These are phyloP conservation scores for Sporobolomyces pararoseus DNA, from an alignment of 768 basidiomycete genomes.

Conservation along the genomic window DNA sequence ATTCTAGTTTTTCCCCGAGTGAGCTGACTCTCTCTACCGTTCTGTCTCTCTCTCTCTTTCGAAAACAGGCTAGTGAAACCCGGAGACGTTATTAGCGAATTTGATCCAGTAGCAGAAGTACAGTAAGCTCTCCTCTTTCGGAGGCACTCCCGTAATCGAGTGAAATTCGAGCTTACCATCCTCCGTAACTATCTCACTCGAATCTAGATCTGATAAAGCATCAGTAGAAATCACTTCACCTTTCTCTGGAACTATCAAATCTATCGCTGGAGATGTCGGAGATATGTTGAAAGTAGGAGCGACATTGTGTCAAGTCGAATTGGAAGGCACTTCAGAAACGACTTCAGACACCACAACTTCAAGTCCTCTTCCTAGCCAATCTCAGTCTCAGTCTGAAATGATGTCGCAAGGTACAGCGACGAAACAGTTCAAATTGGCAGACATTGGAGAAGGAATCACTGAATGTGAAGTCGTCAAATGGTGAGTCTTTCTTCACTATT, in stretches of 20 bases:
- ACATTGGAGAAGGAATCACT: conserved; percentile 79
- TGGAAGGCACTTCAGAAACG: conserved; percentile 42
- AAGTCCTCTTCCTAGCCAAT: background rate
- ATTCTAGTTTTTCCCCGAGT: conserved; percentile 62
- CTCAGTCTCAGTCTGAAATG: background rate
- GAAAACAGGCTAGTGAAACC: conserved; percentile 62
- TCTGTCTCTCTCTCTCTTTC: too few species aligned
- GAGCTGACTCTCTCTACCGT: conserved; percentile 52
- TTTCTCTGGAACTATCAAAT: conserved; percentile 68
- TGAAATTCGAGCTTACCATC: background rate
- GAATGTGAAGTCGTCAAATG: conserved; percentile 86
- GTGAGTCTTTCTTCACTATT: conserved; percentile 49
- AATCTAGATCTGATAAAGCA: conserved; percentile 73
- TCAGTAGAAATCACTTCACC: conserved; percentile 87
- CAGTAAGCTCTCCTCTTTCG: conserved; percentile 18
- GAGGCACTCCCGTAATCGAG: background rate
- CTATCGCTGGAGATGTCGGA: conserved; percentile 72
- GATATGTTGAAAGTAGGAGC: conserved; percentile 72
- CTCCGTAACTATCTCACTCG: background rate
- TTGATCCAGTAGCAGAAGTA: conserved; percentile 70
- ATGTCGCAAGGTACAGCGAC: background rate
- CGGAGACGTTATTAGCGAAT: conserved; percentile 57
- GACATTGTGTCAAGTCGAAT: conserved; percentile 72
- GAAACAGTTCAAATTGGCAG: conserved; percentile 45
- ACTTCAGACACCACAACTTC: background rate